Percentiles rank a stretch among this genome's conserved stretches.
Evolutionary conservation across 2,329 filamentous ascomycete species (phyloP).

Genomic region (Xylaria sp.): DNA sequence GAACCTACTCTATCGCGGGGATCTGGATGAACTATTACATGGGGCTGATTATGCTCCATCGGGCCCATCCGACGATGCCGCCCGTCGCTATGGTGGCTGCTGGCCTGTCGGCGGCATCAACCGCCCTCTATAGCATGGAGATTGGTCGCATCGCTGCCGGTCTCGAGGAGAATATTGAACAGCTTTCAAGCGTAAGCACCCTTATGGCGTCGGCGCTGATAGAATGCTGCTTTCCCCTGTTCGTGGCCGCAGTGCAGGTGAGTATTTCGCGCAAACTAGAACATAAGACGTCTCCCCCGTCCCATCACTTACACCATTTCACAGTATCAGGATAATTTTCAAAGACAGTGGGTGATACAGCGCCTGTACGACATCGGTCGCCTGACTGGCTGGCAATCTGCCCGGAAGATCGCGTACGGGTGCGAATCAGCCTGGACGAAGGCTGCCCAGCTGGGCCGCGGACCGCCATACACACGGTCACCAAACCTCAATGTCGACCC

Average conservation of each 20-base stretch:
- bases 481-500: slow-evolving; percentile 40
- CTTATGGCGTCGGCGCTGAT: slow-evolving; percentile 79
- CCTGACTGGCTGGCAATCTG: slow-evolving; percentile 86
- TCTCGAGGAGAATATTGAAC: slow-evolving; percentile 57
- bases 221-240: slow-evolving; percentile 79
- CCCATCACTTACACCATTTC: background rate
- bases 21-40: slow-evolving; percentile 89
- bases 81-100: slow-evolving; percentile 87
- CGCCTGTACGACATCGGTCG: slow-evolving; percentile 75
- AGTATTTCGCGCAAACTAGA: slow-evolving; percentile 15
- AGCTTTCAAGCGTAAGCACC: slow-evolving; percentile 67
- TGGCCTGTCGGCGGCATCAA: slow-evolving; percentile 73
- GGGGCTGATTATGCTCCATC: slow-evolving; percentile 78
- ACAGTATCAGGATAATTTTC: slow-evolving; percentile 70
- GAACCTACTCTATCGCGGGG: slow-evolving; percentile 83
- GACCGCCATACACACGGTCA: slow-evolving; percentile 69
- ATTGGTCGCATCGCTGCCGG: slow-evolving; percentile 83
- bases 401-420: slow-evolving; percentile 77
- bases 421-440: slow-evolving; percentile 86
- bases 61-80: slow-evolving; percentile 87
- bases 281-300: background rate
- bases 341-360: slow-evolving; percentile 77
- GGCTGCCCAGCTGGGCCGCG: slow-evolving; percentile 71
- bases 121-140: slow-evolving; percentile 69
- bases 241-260: slow-evolving; percentile 81